Conservation (phyloP, 2,329 filamentous ascomycete genomes). For the Ascochyta lentis region DNA sequence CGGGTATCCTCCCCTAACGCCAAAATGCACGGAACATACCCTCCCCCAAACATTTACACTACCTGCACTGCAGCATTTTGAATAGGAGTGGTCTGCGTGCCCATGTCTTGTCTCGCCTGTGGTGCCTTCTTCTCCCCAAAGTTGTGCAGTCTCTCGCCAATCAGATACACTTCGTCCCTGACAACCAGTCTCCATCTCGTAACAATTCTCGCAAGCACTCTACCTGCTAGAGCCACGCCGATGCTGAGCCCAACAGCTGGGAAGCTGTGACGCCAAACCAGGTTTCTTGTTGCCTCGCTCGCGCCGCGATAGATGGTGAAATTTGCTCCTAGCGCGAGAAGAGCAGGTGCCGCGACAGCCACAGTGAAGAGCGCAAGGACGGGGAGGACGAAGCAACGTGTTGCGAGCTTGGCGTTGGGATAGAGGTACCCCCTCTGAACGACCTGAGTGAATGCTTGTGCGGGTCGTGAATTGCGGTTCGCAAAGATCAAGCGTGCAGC, state of each 20-base stretch:
- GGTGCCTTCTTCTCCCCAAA: slow-evolving; percentile 68
- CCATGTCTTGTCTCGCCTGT: slow-evolving; percentile 6
- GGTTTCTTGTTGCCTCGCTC: slow-evolving; percentile 58
- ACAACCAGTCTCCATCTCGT: slow-evolving; percentile 81
- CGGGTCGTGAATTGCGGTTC: slow-evolving; percentile 72
- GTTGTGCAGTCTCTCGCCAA: slow-evolving; percentile 94
- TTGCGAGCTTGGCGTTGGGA: slow-evolving; percentile 80
- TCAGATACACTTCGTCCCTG: slow-evolving; percentile 92
- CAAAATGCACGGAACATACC: neutral
- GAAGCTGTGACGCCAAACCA: slow-evolving; percentile 74
- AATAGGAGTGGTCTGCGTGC: neutral
- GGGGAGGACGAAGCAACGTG: slow-evolving; percentile 85
- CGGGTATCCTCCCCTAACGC: slow-evolving; percentile 16
- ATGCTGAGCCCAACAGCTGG: slow-evolving; percentile 64
- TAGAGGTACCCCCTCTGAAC: slow-evolving; percentile 74
- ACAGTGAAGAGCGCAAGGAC: slow-evolving; percentile 65
- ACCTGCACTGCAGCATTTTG: neutral
- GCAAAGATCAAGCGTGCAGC: slow-evolving; percentile 72
- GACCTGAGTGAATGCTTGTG: slow-evolving; percentile 76
- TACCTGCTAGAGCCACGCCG: slow-evolving; percentile 59
- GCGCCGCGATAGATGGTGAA: slow-evolving; percentile 44
- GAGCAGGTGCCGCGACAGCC: slow-evolving; percentile 70
- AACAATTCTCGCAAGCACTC: slow-evolving; percentile 62
- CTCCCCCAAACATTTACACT: neutral
- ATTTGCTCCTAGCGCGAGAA: slow-evolving; percentile 62